These are phyloP conservation scores for Pseudopithomyces maydicus DNA, from an alignment of 2,329 filamentous ascomycete genomes.

Conservation along the genomic window DNA sequence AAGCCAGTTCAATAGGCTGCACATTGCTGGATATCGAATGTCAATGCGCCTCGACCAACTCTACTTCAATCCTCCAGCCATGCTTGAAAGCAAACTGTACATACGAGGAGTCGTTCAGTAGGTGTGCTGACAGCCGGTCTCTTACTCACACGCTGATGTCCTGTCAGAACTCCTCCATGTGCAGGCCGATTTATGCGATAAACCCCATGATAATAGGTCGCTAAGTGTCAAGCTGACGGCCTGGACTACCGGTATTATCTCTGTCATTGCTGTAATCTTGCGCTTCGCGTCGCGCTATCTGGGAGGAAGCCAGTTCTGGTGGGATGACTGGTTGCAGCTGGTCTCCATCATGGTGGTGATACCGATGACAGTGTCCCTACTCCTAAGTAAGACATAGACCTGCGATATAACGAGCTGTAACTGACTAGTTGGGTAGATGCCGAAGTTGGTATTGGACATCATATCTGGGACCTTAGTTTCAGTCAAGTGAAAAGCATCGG, in stretches of 20 bases:
- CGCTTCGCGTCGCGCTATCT: conserved; percentile 2
- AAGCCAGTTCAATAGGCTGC: not conserved
- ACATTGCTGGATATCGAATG: not conserved
- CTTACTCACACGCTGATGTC: not conserved
- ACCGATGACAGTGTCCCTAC: not conserved
- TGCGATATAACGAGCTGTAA: not conserved
- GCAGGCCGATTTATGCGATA: conserved; percentile 1
- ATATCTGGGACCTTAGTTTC: conserved; percentile 1
- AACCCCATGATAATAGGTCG: not conserved
- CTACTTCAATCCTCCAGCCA: not conserved
- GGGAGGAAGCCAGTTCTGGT: conserved; percentile 1
- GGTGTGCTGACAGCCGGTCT: not conserved
- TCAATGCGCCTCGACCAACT: not conserved
- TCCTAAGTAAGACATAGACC: not conserved
- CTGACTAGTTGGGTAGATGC: not conserved
- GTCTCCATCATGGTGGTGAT: not conserved
- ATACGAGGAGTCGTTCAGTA: not conserved
- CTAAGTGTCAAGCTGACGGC: not conserved
- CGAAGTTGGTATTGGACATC: not conserved
- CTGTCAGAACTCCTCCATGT: conserved; percentile 1
- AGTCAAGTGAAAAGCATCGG: not conserved
- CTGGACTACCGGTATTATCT: not conserved
- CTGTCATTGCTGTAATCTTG: not conserved
- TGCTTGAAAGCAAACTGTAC: not conserved
- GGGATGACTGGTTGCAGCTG: conserved; percentile 3